Percentiles rank a stretch among this genome's conserved stretches.
phyloP scores from a whole-genome alignment of 2,329 filamentous ascomycete species.

The Claviceps quebecensis region DNA sequence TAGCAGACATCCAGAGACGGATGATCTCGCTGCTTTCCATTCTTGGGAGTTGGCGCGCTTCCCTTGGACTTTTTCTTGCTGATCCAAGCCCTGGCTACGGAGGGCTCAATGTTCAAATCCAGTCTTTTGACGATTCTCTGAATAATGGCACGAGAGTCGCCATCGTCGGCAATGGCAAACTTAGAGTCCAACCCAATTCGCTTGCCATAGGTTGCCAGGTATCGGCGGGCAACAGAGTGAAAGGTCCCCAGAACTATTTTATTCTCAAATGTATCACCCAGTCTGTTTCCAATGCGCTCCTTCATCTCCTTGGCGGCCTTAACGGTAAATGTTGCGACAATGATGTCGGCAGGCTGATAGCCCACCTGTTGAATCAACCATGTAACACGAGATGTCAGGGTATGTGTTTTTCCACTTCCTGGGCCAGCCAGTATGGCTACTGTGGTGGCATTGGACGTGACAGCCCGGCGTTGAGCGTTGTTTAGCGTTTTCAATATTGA shows the following conservation, averaged over 20 bases:
- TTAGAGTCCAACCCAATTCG: slow-evolving; percentile 68
- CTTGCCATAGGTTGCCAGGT: slow-evolving; percentile 71
- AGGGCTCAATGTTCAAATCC: slow-evolving; percentile 53
- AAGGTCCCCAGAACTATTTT: slow-evolving; percentile 84
- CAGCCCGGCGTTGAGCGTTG: slow-evolving; percentile 39
- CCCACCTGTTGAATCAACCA: slow-evolving; percentile 65
- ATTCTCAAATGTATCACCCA: slow-evolving; percentile 63
- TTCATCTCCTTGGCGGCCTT: slow-evolving; percentile 93
- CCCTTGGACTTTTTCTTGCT: slow-evolving; percentile 50
- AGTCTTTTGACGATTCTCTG: slow-evolving; percentile 70
- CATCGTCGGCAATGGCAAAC: slow-evolving; percentile 82
- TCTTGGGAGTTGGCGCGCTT: slow-evolving; percentile 27
- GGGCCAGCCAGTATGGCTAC: slow-evolving; percentile 55
- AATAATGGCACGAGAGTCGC: slow-evolving; percentile 66
- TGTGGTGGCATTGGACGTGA: slow-evolving; percentile 36
- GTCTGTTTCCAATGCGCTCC: slow-evolving; percentile 62
- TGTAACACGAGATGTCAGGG: slow-evolving; percentile 80
- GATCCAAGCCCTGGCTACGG: slow-evolving; percentile 60
- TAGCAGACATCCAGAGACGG: slow-evolving; percentile 56
- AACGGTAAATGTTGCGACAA: slow-evolving; percentile 94
- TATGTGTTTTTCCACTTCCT: slow-evolving; percentile 84
- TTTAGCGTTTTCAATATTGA: slow-evolving; percentile 37
- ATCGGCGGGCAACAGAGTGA: slow-evolving; percentile 80
- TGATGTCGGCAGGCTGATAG: slow-evolving; percentile 69
- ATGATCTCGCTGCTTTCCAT: slow-evolving; percentile 24